Conservation (phyloP, 169 alveolate genomes). For the Theileria orientalis region DNA sequence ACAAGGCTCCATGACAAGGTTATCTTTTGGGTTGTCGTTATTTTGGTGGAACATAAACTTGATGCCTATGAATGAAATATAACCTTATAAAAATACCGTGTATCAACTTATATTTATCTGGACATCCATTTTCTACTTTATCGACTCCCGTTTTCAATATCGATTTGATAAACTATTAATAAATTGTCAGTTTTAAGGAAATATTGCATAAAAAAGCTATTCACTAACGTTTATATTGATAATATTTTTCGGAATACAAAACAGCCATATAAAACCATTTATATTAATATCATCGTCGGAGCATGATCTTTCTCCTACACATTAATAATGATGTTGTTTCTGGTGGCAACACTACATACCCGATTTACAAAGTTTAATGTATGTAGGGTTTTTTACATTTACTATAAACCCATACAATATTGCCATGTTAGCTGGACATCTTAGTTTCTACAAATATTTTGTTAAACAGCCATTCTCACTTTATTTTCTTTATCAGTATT, state of each 20-base stretch:
- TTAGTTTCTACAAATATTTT: background rate
- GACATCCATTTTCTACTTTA: constrained; percentile 1
- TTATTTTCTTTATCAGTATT: background rate
- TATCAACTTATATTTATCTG: constrained; percentile 1
- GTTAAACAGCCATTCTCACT: background rate
- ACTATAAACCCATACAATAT: constrained; percentile 36
- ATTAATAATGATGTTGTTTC: background rate
- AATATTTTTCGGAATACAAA: constrained; percentile 41
- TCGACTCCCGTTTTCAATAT: background rate
- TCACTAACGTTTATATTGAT: background rate
- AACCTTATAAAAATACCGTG: background rate
- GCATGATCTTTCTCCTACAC: constrained; percentile 30
- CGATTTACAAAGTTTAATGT: constrained; percentile 10
- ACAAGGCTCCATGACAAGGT: constrained; percentile 16
- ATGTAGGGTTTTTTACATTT: background rate
- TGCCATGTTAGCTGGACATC: constrained; percentile 29
- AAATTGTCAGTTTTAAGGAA: background rate
- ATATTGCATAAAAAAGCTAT: too few species aligned
- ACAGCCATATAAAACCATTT: constrained; percentile 43
- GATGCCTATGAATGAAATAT: constrained; percentile 4
- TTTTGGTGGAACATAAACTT: background rate
- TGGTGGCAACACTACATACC: too few species aligned
- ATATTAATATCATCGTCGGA: constrained; percentile 8
- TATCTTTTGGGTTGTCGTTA: too few species aligned
- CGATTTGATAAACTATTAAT: background rate